Conservation (phyloP, 2,329 filamentous ascomycete species). For the Hypomyces perniciosus region DNA sequence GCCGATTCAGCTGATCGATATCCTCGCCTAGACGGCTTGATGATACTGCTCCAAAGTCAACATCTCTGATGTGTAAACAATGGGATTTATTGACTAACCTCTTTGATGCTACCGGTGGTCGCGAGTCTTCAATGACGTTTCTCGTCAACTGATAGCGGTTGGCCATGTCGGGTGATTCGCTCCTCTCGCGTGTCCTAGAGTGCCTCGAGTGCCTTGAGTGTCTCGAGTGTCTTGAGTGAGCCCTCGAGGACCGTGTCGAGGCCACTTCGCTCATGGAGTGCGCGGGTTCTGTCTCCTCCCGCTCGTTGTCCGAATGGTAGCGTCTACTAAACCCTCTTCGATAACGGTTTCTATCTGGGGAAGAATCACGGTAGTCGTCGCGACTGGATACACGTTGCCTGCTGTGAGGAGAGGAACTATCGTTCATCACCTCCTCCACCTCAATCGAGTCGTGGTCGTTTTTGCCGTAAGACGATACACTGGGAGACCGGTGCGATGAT, state of each 20-base stretch:
- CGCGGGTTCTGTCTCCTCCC: constrained; percentile 19
- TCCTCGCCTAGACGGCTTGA: constrained; percentile 9
- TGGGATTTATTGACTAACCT: constrained; percentile 19
- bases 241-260: constrained; percentile 11
- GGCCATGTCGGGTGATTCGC: constrained; percentile 24
- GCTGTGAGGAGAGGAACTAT: constrained; percentile 14
- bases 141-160: constrained; percentile 19
- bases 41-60: constrained; percentile 4
- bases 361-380: constrained; percentile 23
- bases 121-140: constrained; percentile 28
- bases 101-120: constrained; percentile 29
- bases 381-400: constrained; percentile 18
- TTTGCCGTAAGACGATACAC: constrained; percentile 7
- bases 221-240: constrained; percentile 16
- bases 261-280: constrained; percentile 23
- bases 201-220: constrained; percentile 19
- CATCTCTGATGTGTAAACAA: neutral
- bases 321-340: constrained; percentile 9
- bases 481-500: constrained; percentile 8
- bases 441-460: constrained; percentile 21
- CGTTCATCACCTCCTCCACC: constrained; percentile 22
- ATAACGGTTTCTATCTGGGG: constrained; percentile 17
- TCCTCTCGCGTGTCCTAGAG: constrained; percentile 24
- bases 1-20: constrained; percentile 17
- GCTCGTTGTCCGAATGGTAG: constrained; percentile 14